Evolutionary conservation across 78 protist species (phyloP).

Genomic region (Isochrysis galbana): DNA sequence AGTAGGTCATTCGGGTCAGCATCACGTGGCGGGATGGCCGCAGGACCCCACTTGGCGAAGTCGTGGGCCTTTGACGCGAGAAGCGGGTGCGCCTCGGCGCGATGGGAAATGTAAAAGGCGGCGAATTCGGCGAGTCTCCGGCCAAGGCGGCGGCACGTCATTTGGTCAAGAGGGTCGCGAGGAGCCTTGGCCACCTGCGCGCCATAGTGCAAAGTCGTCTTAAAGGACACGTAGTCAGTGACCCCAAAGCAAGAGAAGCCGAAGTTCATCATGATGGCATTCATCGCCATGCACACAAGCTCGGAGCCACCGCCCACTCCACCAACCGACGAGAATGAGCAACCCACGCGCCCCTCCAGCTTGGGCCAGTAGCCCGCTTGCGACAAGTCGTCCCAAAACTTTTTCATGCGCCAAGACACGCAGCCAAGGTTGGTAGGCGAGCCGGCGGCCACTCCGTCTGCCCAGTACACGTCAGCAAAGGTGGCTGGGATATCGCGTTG

Average conservation of each 20-base stretch:
- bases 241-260: constrained; percentile 21
- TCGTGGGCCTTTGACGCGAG: constrained; percentile 14
- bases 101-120: constrained; percentile 3
- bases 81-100: neutral
- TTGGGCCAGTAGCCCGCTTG: constrained; percentile 26
- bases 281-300: neutral
- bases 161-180: neutral
- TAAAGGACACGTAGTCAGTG: constrained; percentile 21
- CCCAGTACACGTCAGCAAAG: constrained; percentile 13
- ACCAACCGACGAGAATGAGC: constrained; percentile 16
- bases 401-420: constrained; percentile 30
- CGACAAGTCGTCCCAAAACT: constrained; percentile 28
- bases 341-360: neutral
- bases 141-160: constrained; percentile 26
- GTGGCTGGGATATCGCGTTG: neutral
- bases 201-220: constrained; percentile 26
- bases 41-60: neutral
- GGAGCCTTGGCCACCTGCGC: constrained; percentile 27
- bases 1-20: neutral
- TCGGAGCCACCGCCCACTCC: constrained; percentile 29
- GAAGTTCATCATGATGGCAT: constrained; percentile 20
- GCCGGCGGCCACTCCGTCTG: constrained; percentile 29
- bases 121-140: constrained; percentile 18
- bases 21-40: neutral
- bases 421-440: constrained; percentile 30